phyloP scores from a whole-genome alignment of 345 rosid genomes.

The Gossypium anomalum region DNA sequence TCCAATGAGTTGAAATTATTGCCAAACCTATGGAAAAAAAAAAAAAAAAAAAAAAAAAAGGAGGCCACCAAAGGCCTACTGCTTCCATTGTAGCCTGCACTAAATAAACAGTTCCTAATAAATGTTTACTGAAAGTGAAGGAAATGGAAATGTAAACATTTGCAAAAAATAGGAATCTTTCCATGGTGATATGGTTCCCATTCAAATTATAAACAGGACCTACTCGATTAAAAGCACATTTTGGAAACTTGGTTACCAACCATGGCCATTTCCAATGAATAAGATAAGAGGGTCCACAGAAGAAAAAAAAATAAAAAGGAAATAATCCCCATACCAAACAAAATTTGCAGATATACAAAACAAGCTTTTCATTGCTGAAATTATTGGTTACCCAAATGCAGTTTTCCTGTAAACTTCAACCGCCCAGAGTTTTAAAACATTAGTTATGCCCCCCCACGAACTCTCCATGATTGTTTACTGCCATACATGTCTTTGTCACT shows the following conservation, averaged over 20 bases:
- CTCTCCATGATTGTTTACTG: conserved; percentile 34
- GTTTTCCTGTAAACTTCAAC: not conserved
- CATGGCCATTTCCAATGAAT: not conserved
- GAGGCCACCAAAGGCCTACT: not conserved
- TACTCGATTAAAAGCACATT: not conserved
- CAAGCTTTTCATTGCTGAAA: not conserved
- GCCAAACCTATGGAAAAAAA: not conserved
- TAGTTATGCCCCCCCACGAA: conserved; percentile 25
- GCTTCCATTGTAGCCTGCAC: not conserved
- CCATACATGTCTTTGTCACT: conserved; percentile 46
- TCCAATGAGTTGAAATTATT: conserved; percentile 2
- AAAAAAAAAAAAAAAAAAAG: too few species aligned
- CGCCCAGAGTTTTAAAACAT: not conserved
- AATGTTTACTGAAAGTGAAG: not conserved
- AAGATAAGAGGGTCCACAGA: conserved; percentile 15
- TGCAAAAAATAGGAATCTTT: not conserved
- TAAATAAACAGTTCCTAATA: too few species aligned
- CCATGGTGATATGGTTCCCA: not conserved
- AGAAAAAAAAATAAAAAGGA: not conserved
- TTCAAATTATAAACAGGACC: not conserved
- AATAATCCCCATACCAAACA: not conserved
- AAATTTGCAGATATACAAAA: not conserved
- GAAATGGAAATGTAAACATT: not conserved
- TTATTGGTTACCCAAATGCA: conserved; percentile 15
- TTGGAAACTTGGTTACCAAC: not conserved